Base-by-base conservation (phyloP, 1,139 yeast genomes). In the Saccharomycopsis hybrid region DNA sequence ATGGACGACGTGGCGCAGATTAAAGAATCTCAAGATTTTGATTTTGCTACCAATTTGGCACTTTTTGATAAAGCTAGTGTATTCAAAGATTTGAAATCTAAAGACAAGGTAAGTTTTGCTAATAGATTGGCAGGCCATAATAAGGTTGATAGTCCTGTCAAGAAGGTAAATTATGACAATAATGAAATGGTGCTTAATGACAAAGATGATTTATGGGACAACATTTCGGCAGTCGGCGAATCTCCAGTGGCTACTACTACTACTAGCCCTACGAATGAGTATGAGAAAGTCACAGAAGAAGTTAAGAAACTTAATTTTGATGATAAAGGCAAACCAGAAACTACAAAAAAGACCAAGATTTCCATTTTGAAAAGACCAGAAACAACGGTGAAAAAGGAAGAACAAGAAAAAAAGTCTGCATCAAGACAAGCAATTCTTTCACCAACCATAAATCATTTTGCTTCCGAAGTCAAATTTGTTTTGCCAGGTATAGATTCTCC, bases 41-140 rank as follows among this genome's bases (percentile, higher is more conserved):
- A 90, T 64, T 90, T 90, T 65, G 87, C 80, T 53, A 84, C 89
- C 8, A 87, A 85, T 61, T 73, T 89, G 57, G 83, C 85, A 31
- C 78, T 82, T 73, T 90, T 90, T 62, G 95, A 90, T 65, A 90
- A 90, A 64, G 72, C 76, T 55, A 73, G 82, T 5, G 92, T 89
- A 4, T 85, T 90, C 64, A 85, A 84, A 51, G 88, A 86, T 60
- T 77, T 89, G 61, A 80, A 81, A 47, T 74, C 74, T 56, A 69
- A 72, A 50, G 96, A 88, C 61, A 73, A 71, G 13, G 72, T 80
- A 28, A 78, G 73, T 47, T 82, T 85, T 1, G 70, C 73, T 24
- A 73, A 78, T 44, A 72, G 96, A 55, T 70, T 88, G 40, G 96
- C 86, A 4, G 83, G 89, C 2, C 87, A 83, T 62, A 88, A 88